These are phyloP conservation scores for Scedosporium boydii DNA, from an alignment of 2,329 filamentous ascomycete species.

Conservation along the genomic window DNA sequence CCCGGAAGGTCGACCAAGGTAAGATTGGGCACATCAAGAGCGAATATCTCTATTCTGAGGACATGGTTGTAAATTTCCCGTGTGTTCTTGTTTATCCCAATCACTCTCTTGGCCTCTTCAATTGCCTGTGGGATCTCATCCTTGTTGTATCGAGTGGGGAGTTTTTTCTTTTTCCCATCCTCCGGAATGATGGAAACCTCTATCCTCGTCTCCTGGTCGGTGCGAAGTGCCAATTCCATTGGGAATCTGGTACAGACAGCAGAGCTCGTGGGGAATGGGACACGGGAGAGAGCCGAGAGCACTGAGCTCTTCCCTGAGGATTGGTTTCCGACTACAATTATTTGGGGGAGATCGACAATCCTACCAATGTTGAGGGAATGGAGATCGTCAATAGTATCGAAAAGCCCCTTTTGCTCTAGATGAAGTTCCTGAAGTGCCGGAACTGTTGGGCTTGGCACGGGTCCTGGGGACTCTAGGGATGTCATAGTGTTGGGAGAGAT, in stretches of 20 bases:
- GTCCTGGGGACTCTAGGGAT: too few species aligned
- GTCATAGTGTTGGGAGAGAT: too few species aligned
- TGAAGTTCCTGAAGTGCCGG: not conserved
- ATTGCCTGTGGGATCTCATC: constrained; percentile 22
- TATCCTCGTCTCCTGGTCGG: constrained; percentile 22
- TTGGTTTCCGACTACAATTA: constrained; percentile 52
- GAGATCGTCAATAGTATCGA: constrained; percentile 29
- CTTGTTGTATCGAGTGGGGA: constrained; percentile 15
- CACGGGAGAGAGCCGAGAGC: constrained; percentile 52
- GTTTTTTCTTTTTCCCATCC: constrained; percentile 7
- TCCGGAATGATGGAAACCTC: constrained; percentile 23
- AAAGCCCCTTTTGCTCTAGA: constrained; percentile 24
- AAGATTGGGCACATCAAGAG: constrained; percentile 38
- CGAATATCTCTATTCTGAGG: constrained; percentile 36
- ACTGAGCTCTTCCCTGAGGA: constrained; percentile 57
- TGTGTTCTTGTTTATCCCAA: constrained; percentile 33
- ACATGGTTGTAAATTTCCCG: constrained; percentile 31
- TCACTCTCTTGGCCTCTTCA: constrained; percentile 31
- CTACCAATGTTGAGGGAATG: constrained; percentile 25
- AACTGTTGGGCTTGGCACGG: not conserved
- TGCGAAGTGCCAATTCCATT: constrained; percentile 50
- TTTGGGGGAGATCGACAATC: constrained; percentile 32
- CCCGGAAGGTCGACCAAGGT: constrained; percentile 52
- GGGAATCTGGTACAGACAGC: constrained; percentile 54
- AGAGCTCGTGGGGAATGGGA: constrained; percentile 49